Evolutionary conservation across 495 filamentous ascomycete species (phyloP).

Genomic region (Hypoxylon perforatum): DNA sequence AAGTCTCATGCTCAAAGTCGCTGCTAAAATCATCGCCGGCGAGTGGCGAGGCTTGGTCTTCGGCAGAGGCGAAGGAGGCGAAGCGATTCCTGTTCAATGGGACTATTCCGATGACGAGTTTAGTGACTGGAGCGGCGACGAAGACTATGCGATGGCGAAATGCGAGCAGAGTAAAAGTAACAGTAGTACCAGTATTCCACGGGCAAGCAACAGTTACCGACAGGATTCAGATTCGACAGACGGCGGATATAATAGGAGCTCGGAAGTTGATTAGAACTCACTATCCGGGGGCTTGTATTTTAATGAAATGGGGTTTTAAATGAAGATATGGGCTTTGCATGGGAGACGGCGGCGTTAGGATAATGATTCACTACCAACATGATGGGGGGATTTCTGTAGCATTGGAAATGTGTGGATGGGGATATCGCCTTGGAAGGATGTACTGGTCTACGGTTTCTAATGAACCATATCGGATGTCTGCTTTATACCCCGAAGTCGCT

Average conservation of each 20-base stretch:
- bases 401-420: constrained; percentile 13
- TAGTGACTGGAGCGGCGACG: constrained; percentile 45
- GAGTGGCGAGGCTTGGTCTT: constrained; percentile 65
- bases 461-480: not conserved
- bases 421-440: constrained; percentile 11
- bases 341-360: constrained; percentile 22
- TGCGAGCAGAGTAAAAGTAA: constrained; percentile 21
- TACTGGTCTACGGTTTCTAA: constrained; percentile 1
- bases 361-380: not conserved
- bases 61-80: constrained; percentile 59
- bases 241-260: constrained; percentile 40
- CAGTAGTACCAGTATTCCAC: constrained; percentile 27
- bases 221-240: not conserved
- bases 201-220: not conserved
- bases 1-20: constrained; percentile 80
- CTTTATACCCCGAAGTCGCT: not conserved
- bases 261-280: constrained; percentile 49
- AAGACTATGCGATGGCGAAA: constrained; percentile 30
- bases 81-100: constrained; percentile 65
- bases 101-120: constrained; percentile 62
- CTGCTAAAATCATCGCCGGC: constrained; percentile 76
- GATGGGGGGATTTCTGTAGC: not conserved
- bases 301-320: constrained; percentile 18
- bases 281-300: constrained; percentile 18
- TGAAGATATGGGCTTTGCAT: constrained; percentile 32